These are phyloP conservation scores for Lachnellula suecica DNA, from an alignment of 2,329 filamentous ascomycete species.

Conservation along the genomic window DNA sequence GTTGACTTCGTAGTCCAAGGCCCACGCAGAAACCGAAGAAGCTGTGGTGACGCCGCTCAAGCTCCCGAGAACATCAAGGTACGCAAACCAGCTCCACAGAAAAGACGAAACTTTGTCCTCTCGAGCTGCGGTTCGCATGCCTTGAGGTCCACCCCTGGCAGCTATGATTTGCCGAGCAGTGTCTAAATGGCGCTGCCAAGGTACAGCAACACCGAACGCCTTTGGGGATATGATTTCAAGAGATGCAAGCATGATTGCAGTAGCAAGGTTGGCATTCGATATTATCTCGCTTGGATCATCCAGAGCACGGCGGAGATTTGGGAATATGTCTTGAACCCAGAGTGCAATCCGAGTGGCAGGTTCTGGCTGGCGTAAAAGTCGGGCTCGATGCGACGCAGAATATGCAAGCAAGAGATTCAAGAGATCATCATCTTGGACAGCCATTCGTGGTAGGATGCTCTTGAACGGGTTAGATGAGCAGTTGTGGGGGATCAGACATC, in stretches of 20 bases:
- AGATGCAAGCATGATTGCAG: slow-evolving; percentile 81
- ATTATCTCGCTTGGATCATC: slow-evolving; percentile 60
- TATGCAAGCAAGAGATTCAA: slow-evolving; percentile 78
- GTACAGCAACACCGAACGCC: slow-evolving; percentile 75
- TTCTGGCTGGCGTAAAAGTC: slow-evolving; percentile 70
- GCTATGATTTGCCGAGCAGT: slow-evolving; percentile 75
- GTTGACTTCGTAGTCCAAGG: slow-evolving; percentile 47
- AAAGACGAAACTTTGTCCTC: slow-evolving; percentile 67
- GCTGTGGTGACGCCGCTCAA: slow-evolving; percentile 54
- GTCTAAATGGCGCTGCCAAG: slow-evolving; percentile 78
- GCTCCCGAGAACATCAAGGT: slow-evolving; percentile 76
- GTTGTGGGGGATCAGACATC: slow-evolving; percentile 52
- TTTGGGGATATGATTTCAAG: slow-evolving; percentile 81
- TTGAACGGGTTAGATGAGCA: slow-evolving; percentile 52
- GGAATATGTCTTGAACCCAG: slow-evolving; percentile 80
- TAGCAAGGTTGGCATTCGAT: slow-evolving; percentile 72
- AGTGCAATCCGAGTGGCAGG: slow-evolving; percentile 75
- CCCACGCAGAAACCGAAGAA: slow-evolving; percentile 25
- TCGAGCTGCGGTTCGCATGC: slow-evolving; percentile 44
- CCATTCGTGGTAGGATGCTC: slow-evolving; percentile 57
- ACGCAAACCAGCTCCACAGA: slow-evolving; percentile 79
- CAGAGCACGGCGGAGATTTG: slow-evolving; percentile 67
- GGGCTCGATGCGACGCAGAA: slow-evolving; percentile 79
- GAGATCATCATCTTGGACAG: slow-evolving; percentile 67
- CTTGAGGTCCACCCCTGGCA: slow-evolving; percentile 58